A percentile compares a stretch with the other conserved stretches of the same genome.
Evolutionary conservation across 2,329 filamentous ascomycete species (phyloP).

Genomic region (Aspergillus aculeatus): DNA sequence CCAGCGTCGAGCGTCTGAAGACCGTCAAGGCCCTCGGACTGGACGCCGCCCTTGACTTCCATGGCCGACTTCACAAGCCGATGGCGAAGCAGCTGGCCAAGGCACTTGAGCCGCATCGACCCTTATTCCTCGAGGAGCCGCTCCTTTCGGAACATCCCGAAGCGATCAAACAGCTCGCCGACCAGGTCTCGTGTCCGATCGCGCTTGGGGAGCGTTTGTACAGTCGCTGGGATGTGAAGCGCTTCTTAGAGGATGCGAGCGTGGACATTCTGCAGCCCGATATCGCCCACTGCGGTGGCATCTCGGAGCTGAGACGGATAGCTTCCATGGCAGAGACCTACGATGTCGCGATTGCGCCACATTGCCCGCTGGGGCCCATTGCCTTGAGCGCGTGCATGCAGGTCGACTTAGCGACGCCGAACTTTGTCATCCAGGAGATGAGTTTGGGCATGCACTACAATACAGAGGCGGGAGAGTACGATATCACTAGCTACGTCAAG

Average conservation of each 20-base stretch:
- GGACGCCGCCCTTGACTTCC: constrained; percentile 74
- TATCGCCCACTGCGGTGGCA: constrained; percentile 69
- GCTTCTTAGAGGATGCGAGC: constrained; percentile 65
- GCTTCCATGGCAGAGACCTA: constrained; percentile 71
- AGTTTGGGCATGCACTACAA: constrained; percentile 79
- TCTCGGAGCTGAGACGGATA: constrained; percentile 68
- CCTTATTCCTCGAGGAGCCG: constrained; percentile 75
- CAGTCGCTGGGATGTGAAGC: constrained; percentile 70
- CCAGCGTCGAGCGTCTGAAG: constrained; percentile 65
- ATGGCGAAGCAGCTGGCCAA: constrained; percentile 76
- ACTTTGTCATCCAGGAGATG: constrained; percentile 77
- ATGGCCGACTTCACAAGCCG: constrained; percentile 73
- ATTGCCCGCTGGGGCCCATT: constrained; percentile 71
- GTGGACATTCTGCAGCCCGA: constrained; percentile 74
- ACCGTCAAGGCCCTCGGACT: constrained; percentile 68
- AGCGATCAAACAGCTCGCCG: constrained; percentile 61
- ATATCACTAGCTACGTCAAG: constrained; percentile 65
- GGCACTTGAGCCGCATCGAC: constrained; percentile 64
- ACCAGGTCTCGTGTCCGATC: constrained; percentile 62
- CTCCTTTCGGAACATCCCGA: constrained; percentile 68
- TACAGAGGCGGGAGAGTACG: constrained; percentile 57
- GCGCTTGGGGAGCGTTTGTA: constrained; percentile 72
- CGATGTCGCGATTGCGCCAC: constrained; percentile 70
- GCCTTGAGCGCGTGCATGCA: constrained; percentile 70
- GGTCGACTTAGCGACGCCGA: constrained; percentile 60